Conservation (phyloP, 257 asterid genomes). For the Rehmannia glutinosa region DNA sequence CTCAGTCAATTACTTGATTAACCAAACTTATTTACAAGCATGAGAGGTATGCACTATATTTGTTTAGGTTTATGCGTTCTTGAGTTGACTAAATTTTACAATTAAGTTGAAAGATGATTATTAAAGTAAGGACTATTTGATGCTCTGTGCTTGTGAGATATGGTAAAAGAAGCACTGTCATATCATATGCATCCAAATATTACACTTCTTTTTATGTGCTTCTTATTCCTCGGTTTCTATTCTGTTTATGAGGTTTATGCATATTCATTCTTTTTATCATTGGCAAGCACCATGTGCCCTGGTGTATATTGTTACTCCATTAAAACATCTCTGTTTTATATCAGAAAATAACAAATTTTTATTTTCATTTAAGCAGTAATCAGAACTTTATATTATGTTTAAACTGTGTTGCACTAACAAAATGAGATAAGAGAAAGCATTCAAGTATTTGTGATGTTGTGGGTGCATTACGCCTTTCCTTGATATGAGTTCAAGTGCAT, state of each 20-base stretch:
- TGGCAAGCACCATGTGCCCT: background rate
- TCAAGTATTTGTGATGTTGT: constrained; percentile 6
- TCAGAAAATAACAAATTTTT: background rate
- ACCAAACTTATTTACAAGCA: background rate
- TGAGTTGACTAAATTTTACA: background rate
- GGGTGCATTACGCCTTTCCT: no score
- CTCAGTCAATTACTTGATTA: background rate
- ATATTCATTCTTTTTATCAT: background rate
- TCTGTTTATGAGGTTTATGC: no score
- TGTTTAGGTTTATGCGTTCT: background rate
- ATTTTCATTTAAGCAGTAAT: background rate
- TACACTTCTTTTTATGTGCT: background rate
- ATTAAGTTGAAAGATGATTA: no score
- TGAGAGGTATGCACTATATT: background rate
- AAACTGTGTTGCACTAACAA: background rate
- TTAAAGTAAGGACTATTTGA: no score
- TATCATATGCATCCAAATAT: background rate
- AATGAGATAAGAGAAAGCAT: background rate
- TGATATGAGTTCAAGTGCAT: no score
- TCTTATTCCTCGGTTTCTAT: no score
- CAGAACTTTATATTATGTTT: background rate
- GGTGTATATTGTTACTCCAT: background rate
- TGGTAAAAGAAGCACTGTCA: background rate
- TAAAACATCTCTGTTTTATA: background rate
- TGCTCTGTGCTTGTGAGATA: background rate